A percentile compares a stretch with the other conserved stretches of the same genome.
Conservation (phyloP, 148 eudicot species). For the Rhododendron vialii region DNA sequence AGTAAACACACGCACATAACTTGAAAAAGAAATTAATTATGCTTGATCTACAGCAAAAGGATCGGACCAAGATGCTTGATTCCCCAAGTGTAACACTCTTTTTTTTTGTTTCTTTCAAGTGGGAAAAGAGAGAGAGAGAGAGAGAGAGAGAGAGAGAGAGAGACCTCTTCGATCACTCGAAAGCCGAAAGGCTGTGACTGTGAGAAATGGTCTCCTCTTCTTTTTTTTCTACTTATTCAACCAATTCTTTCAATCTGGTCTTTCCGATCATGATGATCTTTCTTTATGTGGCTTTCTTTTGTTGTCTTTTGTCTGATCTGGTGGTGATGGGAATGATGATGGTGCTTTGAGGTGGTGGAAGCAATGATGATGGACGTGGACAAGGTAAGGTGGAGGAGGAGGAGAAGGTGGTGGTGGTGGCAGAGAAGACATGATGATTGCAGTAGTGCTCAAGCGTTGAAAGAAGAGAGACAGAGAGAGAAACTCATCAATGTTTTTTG, state of each 20-base stretch:
- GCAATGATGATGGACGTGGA: constrained; percentile 12
- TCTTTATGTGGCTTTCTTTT: background rate
- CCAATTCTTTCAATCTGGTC: background rate
- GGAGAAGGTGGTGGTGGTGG: background rate
- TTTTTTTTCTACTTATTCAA: background rate
- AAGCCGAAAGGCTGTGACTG: background rate
- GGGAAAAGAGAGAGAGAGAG: background rate
- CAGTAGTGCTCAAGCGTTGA: background rate
- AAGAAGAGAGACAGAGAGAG: background rate
- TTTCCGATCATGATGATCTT: background rate
- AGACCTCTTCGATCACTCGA: background rate
- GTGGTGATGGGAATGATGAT: constrained; percentile 4
- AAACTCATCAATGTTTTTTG: constrained; percentile 4
- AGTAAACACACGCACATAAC: background rate
- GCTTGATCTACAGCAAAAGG: background rate
- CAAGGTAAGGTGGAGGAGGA: background rate
- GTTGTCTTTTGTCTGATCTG: background rate
- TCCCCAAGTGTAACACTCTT: constrained; percentile 1
- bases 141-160: background rate
- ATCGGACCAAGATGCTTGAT: constrained; percentile 21
- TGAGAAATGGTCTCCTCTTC: background rate
- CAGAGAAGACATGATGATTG: constrained; percentile 12
- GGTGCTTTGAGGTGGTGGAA: background rate
- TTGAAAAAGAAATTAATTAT: background rate
- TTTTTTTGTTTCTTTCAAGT: background rate